Base-by-base conservation (phyloP, 2,329 filamentous ascomycete species). In the Cladosporium sp. region DNA sequence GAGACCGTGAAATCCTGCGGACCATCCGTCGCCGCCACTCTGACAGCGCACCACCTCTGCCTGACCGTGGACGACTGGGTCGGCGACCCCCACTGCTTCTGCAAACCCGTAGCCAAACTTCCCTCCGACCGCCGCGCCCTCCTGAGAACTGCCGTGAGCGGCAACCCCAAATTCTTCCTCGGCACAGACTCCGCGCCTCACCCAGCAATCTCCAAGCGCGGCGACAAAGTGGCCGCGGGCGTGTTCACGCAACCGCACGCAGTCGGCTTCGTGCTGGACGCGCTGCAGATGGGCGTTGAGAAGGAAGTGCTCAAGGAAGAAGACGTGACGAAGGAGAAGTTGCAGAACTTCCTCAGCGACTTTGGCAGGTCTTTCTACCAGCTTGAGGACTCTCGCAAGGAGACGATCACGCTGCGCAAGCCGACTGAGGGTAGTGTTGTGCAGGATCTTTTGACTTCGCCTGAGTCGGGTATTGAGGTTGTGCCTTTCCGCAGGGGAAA, bases 21-120 rank as follows among this genome's bases (percentile, higher is more conserved):
- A 0, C 80, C 84, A 15, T 87, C 80, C 3, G 92, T 96, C 19
- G 85, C 80, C 0, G 85, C 79, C 3, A 92, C 88, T 8, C 89
- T 95, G 58, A 96, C 90, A 0, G 88, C 89, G 2, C 90, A 96
- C 64, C 90, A 96, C 63, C 75, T 95, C 18, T 89, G 82, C 58
- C 77, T 96, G 27, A 89, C 86, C 11, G 83, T 88, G 13, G 86
- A 93, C 61, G 84, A 90, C 60, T 86, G 85, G 74, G 73, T 72
- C 4, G 74, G 75, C 47, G 80, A 87, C 61, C 79, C 90, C 64
- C 84, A 92, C 80, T 82, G 85, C 63, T 95, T 91, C 73, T 88
- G 85, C 73, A 88, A 88, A 66, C 84, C 84, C 4, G 81, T 78
- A 2, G 74, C 75, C 4, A 78, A 78, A 73, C 84, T 81, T 30